These are phyloP conservation scores for Aspergillus sp. DNA, from an alignment of 2,329 filamentous ascomycete genomes.

Conservation along the genomic window DNA sequence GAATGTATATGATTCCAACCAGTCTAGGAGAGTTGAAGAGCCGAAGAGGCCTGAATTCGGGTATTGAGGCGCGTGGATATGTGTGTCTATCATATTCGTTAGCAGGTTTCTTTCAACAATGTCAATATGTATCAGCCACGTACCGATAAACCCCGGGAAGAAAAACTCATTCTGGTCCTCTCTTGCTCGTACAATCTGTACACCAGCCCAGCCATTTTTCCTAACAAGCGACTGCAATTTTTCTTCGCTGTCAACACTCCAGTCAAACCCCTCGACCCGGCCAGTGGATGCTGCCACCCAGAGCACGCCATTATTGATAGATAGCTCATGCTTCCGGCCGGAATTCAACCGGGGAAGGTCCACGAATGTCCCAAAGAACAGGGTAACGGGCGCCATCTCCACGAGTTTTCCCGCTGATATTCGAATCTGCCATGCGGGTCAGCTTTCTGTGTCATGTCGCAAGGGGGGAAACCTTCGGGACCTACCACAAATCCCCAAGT, in stretches of 20 bases:
- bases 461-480: neutral
- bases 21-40: slow-evolving; percentile 86
- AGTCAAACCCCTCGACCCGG: slow-evolving; percentile 35
- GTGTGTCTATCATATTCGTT: slow-evolving; percentile 65
- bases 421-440: neutral
- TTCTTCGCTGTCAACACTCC: slow-evolving; percentile 27
- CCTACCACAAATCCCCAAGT: too few species aligned
- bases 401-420: too few species aligned
- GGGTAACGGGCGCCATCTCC: slow-evolving; percentile 26
- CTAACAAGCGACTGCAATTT: slow-evolving; percentile 27
- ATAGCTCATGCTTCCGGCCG: slow-evolving; percentile 49
- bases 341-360: slow-evolving; percentile 49
- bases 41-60: slow-evolving; percentile 94
- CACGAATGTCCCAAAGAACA: slow-evolving; percentile 64
- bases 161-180: slow-evolving; percentile 45
- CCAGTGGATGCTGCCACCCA: slow-evolving; percentile 37
- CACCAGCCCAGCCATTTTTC: slow-evolving; percentile 32
- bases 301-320: slow-evolving; percentile 50
- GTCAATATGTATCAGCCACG: slow-evolving; percentile 1
- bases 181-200: slow-evolving; percentile 35
- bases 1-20: slow-evolving; percentile 93
- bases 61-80: slow-evolving; percentile 93
- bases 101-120: neutral
- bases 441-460: neutral
- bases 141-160: slow-evolving; percentile 51